A percentile compares a stretch with the other conserved stretches of the same genome.
Evolutionary conservation across 805 yeast genomes (phyloP).

Genomic region (Ogataea zsoltii): DNA sequence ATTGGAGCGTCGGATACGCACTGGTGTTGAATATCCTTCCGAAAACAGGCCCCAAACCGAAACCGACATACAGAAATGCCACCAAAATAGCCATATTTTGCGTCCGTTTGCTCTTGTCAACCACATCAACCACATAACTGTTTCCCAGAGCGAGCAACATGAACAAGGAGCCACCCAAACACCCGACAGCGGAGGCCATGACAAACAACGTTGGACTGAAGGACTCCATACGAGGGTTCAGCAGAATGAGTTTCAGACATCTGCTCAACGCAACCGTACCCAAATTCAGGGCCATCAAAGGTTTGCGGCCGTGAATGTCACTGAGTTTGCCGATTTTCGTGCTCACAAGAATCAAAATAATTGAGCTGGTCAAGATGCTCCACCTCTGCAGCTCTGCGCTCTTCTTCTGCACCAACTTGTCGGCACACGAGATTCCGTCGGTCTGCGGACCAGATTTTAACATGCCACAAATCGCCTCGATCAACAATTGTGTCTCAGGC

Average conservation of each 20-base stretch:
- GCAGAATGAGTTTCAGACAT: conserved; percentile 14
- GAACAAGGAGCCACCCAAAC: conserved; percentile 63
- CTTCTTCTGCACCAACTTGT: conserved; percentile 41
- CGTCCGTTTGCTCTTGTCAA: conserved; percentile 59
- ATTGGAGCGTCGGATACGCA: conserved; percentile 33
- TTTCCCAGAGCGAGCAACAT: conserved; percentile 58
- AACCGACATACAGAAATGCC: conserved; percentile 60
- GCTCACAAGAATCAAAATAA: conserved; percentile 50
- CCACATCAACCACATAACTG: conserved; percentile 75
- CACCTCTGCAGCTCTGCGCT: conserved; percentile 53
- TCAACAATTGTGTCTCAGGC: conserved; percentile 38
- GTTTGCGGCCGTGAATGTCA: conserved; percentile 64
- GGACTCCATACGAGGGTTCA: conserved; percentile 21
- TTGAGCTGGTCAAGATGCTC: conserved; percentile 41
- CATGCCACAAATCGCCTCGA: conserved; percentile 41
- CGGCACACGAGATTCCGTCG: conserved; percentile 12
- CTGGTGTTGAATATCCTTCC: conserved; percentile 44
- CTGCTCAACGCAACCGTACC: conserved; percentile 17
- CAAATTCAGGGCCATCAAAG: conserved; percentile 40
- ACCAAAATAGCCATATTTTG: conserved; percentile 57
- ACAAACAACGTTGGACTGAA: conserved; percentile 43
- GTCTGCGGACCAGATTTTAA: conserved; percentile 21
- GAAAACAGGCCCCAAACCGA: conserved; percentile 64
- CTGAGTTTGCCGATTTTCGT: conserved; percentile 65
- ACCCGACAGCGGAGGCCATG: conserved; percentile 43